Base-by-base conservation (phyloP, 306 rosid species). In the Lagenaria siceraria region DNA sequence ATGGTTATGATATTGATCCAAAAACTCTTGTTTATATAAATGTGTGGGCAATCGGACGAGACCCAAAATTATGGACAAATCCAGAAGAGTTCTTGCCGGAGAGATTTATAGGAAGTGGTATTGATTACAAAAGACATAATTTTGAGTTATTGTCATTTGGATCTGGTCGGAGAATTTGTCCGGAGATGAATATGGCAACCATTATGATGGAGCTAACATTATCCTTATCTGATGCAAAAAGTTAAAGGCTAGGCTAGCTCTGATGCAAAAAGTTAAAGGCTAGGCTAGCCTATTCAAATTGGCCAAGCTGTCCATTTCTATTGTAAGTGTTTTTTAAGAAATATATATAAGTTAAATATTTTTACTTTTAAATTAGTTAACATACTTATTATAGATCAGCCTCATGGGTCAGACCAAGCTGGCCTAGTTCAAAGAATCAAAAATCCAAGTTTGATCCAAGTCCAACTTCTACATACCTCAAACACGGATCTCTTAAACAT, bases 1-100 rank as follows among this genome's bases (percentile, higher is more conserved):
- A 24, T 12, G 64, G 64, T 22, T 58, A 72, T 25, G 83, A 86
- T 6, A 79, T 87, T 8, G 18, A 48, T 0, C 86, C 87, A 0
- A 77, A 77, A 36, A 76, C 88, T 0, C 31, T 70, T 1, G 7
- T 87, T 1, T 19, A 81, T 12, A 60, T 89, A 0, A 89, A 89
- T 8, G 84, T 60, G 0, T 84, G 81, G 84, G 78, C 86, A 1
- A 87, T 87, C 7, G 89, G 84, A 36, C 65, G 81, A 38, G 90
- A 86, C 43, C 86, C 86, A 1, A 7, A 21, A 3, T 63, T 7
- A 46, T 85, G 86, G 87, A 76, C 71, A 18, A 27, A 80, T 12
- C 84, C 88, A 14, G 75, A 81, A 5, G 83, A 79, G 48, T 85
- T 81, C 54, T 24, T 31, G 14, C 90, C 87, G 4, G 86, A 85